Evolutionary conservation across 176 grass and related monocot genomes (phyloP).

Genomic region (Triticum urartu): DNA sequence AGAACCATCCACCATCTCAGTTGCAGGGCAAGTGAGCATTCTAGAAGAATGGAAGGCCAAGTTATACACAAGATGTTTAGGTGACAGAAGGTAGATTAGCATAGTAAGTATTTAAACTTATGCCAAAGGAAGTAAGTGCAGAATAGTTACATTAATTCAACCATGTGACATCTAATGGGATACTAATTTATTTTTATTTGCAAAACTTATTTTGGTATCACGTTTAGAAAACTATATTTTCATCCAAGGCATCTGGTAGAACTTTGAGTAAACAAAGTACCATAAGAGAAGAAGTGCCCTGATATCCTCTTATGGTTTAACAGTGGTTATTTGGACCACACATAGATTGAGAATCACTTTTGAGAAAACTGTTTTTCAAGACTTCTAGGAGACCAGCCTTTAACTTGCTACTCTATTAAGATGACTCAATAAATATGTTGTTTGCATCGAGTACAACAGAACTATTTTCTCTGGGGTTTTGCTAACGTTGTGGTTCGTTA

Average conservation of each 20-base stretch:
- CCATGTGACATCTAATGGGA: neutral
- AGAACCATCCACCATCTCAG: conserved; percentile 96
- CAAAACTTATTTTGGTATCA: neutral
- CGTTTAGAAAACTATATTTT: neutral
- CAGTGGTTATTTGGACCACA: neutral
- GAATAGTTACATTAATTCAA: neutral
- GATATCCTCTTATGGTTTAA: neutral
- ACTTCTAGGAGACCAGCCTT: neutral
- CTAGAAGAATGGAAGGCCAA: conserved; percentile 40
- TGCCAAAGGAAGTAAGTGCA: neutral
- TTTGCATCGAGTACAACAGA: conserved; percentile 1
- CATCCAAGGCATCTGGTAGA: neutral
- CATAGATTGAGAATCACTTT: neutral
- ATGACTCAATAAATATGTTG: neutral
- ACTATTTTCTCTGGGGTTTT: neutral
- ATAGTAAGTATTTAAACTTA: neutral
- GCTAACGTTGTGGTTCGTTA: neutral
- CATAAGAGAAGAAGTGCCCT: neutral
- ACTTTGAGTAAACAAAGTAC: neutral
- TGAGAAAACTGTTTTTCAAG: neutral
- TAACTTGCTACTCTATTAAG: neutral
- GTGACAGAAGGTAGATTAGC: neutral
- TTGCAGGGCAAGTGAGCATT: conserved; percentile 86
- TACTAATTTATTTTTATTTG: neutral
- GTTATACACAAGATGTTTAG: neutral